Evolutionary conservation across 306 rosid species (phyloP), one percentile per base, ranked within the genome.

Genomic region (Abrus precatorius): DNA sequence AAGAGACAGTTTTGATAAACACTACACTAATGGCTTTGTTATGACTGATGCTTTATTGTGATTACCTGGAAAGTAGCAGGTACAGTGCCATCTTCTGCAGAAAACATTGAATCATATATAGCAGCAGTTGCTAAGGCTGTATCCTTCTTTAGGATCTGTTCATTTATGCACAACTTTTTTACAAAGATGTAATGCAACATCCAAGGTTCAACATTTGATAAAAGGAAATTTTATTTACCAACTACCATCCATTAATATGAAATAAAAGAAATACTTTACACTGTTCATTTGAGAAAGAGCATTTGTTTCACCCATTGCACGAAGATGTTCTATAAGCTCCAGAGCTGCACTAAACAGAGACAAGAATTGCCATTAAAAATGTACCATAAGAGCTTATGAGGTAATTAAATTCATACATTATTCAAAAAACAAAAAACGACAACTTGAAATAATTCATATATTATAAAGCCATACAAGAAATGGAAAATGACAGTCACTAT

Each of bases 41-140:
- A 41, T n/a, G 36, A 65, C 74, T 60, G 33, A 33, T 40, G 33
- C 63, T 27, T 67, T 60, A 36, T 67, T 67, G 52, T 54, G 73
- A 70, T 87, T 73, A 93, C 99, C 97, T 95, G 98, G 83, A 93
- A 95, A 82, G 99, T 95, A 79, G 99, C 99, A 70, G 97, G 97
- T 69, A 95, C 83, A 3, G 94, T 89, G 74, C 97, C 99, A 84
- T 95, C 99, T 70, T 95, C 98, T 59, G 87, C 89, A 7, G 92
- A 97, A 74, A 95, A 95, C 98, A 95, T 91, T 56, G 97, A 91
- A 77, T 95, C 94, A 79, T 95, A 95, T 81, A 95, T 93, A 68
- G 98, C 98, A 69, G 97, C 97, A 59, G 98, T 90, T 57, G 99
- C 97, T 79, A 95, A 81, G 74, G 95, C 98, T 45, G 97, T 91